Evolutionary conservation across 345 rosid species (phyloP), one percentile per base, ranked within the genome.

Genomic region (Camelina laxa): DNA sequence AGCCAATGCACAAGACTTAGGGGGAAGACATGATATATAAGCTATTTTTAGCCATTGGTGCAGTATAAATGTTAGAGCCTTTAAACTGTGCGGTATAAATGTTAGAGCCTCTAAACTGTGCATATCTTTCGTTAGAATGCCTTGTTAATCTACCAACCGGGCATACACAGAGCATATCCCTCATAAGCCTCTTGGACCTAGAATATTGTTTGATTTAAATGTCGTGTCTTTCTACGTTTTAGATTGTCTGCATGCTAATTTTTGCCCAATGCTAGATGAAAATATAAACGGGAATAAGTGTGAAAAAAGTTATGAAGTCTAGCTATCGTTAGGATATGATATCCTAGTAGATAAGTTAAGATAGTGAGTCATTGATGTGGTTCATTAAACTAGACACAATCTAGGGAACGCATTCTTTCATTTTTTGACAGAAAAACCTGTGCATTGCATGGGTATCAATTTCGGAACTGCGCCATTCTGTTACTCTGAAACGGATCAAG

Each of bases 381-480:
- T 67, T 47, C 35, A 36, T 7, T 21, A 48, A 57, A 58, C 19
- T 49, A 65, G 21, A 48, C 41, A 49, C 61, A 27, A 4, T 50
- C 20, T 75, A 27, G 55, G 36, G 69, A 39, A 67, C 5, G 0
- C 38, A 27, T 5, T 12, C 2, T 50, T 30, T 54, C 42, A 50
- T 45, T 70, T 80, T 81, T 44, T 77, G 66, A 72, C 91, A 94
- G 97, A 91, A 82, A 85, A 77, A 63, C 79, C 63, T 94, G 56
- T 91, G 95, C 95, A 89, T 87, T 79, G 91, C 91, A 53, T 90
- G 96, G 96, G 83, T 90, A 79, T 84, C 86, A 60, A 85, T 86
- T 67, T 89, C 90, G 48, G 94, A 88, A 67, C 81, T 94, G 62
- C 83, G 87, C 66, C 91, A 90, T 77, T 82, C 92, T 65, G 96